Evolutionary conservation across 2,329 filamentous ascomycete genomes (phyloP).

Genomic region (Emergomyces africanus): DNA sequence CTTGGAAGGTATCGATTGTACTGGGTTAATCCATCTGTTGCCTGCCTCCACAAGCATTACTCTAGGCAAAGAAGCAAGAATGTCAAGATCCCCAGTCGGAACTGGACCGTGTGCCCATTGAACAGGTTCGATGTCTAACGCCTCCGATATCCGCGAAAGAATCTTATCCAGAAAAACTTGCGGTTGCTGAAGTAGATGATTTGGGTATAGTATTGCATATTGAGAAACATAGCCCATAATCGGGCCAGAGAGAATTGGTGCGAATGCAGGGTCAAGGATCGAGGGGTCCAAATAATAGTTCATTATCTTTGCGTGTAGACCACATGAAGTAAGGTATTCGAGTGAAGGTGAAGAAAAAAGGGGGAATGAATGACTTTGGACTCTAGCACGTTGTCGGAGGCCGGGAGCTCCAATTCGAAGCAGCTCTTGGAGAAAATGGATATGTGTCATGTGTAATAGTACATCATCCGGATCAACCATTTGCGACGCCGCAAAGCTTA

Average conservation of each 20-base stretch:
- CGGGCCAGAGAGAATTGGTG: constrained; percentile 41
- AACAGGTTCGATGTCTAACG: constrained; percentile 32
- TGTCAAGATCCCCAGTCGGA: constrained; percentile 43
- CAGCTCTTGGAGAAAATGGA: constrained; percentile 46
- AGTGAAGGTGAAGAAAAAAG: constrained; percentile 32
- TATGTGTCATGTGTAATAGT: constrained; percentile 46
- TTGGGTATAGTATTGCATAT: constrained; percentile 43
- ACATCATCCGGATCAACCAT: constrained; percentile 49
- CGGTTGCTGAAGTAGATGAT: constrained; percentile 38
- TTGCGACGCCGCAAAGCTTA: constrained; percentile 42
- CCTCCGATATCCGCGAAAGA: constrained; percentile 34
- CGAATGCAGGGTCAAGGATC: constrained; percentile 37
- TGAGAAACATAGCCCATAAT: constrained; percentile 46
- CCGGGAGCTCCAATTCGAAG: constrained; percentile 32
- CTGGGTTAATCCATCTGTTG: constrained; percentile 27
- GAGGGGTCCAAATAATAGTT: constrained; percentile 40
- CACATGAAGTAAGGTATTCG: constrained; percentile 40
- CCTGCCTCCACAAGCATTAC: constrained; percentile 37
- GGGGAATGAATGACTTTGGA: constrained; percentile 21
- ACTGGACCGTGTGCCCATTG: constrained; percentile 42
- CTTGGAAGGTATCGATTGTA: constrained; percentile 40
- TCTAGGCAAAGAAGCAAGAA: constrained; percentile 46
- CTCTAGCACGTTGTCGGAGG: constrained; percentile 15
- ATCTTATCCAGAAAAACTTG: constrained; percentile 32
- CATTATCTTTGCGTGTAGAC: constrained; percentile 39